Evolutionary conservation across 2,329 filamentous ascomycete genomes (phyloP), one percentile per base, ranked within the genome.

Genomic region (Verticillium tricorpus): DNA sequence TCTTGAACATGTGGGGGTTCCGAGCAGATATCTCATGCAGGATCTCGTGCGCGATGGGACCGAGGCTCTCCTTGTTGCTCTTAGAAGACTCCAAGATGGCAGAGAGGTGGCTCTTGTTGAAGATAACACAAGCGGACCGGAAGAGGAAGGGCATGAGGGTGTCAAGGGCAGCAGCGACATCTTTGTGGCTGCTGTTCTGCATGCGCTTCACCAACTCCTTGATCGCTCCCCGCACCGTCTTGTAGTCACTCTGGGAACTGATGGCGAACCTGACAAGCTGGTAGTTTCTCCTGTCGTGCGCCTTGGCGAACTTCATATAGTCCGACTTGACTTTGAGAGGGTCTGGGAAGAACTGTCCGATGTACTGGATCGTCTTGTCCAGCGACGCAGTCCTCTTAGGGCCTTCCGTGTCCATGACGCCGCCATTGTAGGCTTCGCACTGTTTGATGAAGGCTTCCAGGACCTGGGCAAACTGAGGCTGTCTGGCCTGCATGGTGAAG

Each of bases 81-180:
- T 92, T 89, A 12, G 93, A 93, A 69, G 89, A 91, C 62, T 93
- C 89, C 80, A 98, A 91, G 65, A 98, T 94, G 0, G 92, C 88
- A 3, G 93, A 88, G 19, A 99, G 88, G 72, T 99, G 93, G 72
- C 94, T 98, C 70, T 91, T 89, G 77, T 97, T 99, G 78, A 96
- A 97, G 67, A 97, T 85, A 65, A 99, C 83, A 62, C 92, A 88
- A 37, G 92, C 90, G 60, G 89, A 89, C 54, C 92, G 88, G 72
- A 96, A 97, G 5, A 98, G 79, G 17, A 99, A 81, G 5, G 93
- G 90, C 6, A 89, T 85, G 31, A 99, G 74, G 0, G 92, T 96
- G 39, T 96, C 92, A 3, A 96, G 78, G 56, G 95, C 81, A 32
- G 80, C 79, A n/a, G 85, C 75, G 60, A 84, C 82, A 9, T 50